Evolutionary conservation across 169 alveolate genomes (phyloP), one percentile per base, ranked within the genome.

Genomic region (Plasmodium knowlesi): DNA sequence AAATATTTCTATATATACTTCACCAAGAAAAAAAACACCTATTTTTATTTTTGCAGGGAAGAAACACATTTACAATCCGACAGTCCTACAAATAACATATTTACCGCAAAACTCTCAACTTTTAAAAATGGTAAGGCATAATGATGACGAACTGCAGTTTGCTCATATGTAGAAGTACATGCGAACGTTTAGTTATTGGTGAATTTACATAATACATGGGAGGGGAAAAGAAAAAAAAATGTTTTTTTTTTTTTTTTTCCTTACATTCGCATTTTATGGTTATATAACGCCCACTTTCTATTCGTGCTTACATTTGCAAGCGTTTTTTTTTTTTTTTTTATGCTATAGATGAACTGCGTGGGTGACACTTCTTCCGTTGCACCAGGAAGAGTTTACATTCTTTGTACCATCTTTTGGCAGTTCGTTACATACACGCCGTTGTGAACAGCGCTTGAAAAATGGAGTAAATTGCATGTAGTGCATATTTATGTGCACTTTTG

Each of bases 111-210:
- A 32, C 25, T 19, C 8, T 41, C 25, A 12, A 32, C 57, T 79
- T n/a, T 30, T 79, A 79, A 79, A 41, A 79, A 79, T 79, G 84
- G 84, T 79, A 79, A 79, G 19, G 30, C 34, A 79, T 22, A 22
- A 79, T 19, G 76, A 61, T 22, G 76, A 25, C n/a, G 37, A 67
- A 67, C n/a, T 22, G 30, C 14, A 67, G 37, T 28, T 67, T 67
- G 32, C 37, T 9, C 30, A 67, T 28, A 67, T 67, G 76, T 67
- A 61, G 32, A 2, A 67, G 76, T 67, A 28, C 37, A 67, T 28
- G 76, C 76, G 41, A 67, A 67, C 37, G 76, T 67, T 67, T 67
- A 67, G 41, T 25, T 16, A 25, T 67, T 67, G 19, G 14, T 16
- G 16, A 16, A 46, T 46, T 46, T 46, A 28, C 37, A 22, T 50